These are phyloP conservation scores for Citrus mangshanensis DNA, from an alignment of 345 rosid genomes.

Conservation along the genomic window DNA sequence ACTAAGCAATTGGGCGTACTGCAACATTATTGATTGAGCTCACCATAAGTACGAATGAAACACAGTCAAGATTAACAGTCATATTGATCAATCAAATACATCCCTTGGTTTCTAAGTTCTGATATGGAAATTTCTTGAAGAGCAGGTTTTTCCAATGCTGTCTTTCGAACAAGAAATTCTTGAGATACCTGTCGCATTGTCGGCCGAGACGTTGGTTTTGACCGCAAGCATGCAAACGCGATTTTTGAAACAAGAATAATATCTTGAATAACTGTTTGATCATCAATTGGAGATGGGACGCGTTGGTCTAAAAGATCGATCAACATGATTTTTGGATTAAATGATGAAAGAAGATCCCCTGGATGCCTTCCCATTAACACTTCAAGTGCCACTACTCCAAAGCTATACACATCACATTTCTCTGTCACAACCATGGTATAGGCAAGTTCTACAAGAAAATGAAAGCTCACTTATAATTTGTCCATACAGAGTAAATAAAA, in stretches of 20 bases:
- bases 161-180: background rate
- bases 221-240: constrained; percentile 10
- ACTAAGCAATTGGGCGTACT: no score
- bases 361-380: constrained; percentile 15
- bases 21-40: no score
- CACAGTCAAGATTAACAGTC: no score
- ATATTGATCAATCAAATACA: no score
- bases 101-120: no score
- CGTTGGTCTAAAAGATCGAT: constrained; percentile 9
- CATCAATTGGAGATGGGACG: background rate
- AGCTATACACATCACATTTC: constrained; percentile 19
- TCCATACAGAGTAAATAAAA: background rate
- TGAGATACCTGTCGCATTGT: constrained; percentile 17
- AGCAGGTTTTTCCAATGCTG: no score
- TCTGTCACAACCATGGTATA: background rate
- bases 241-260: background rate
- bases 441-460: background rate
- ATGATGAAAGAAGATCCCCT: constrained; percentile 4
- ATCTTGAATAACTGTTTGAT: background rate
- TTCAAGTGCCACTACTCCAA: constrained; percentile 17
- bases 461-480: background rate
- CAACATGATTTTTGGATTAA: background rate
- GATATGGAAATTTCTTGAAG: no score
- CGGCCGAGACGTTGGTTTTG: constrained; percentile 8
- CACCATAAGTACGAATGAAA: no score